A percentile compares a stretch with the other conserved stretches of the same genome.
These are phyloP conservation scores for Penicillium salamii DNA, from an alignment of 495 filamentous ascomycete species.

Conservation along the genomic window DNA sequence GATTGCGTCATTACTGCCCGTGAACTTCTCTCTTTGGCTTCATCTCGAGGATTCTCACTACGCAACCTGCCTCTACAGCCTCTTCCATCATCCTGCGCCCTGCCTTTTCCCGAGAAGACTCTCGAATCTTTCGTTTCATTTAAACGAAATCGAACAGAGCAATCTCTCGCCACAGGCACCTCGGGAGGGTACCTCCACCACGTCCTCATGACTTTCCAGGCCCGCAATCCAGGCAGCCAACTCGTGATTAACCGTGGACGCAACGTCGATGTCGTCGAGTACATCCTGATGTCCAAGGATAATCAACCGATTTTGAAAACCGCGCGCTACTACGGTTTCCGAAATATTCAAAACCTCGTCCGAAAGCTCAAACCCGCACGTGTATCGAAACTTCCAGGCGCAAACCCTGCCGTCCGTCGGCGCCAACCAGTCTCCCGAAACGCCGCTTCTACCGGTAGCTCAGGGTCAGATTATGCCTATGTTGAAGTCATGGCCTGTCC, in stretches of 20 bases:
- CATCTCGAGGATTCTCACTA: conserved; percentile 71
- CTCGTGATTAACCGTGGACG: conserved; percentile 72
- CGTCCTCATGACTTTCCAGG: conserved; percentile 69
- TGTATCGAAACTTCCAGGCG: conserved; percentile 72
- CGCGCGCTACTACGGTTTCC: conserved; percentile 92
- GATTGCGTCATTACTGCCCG: conserved; percentile 97
- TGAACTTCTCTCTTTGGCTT: conserved; percentile 84
- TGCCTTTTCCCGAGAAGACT: conserved; percentile 64
- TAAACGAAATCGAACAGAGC: conserved; percentile 16
- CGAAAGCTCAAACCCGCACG: conserved; percentile 79
- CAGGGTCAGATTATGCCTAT: conserved; percentile 69
- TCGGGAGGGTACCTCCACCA: conserved; percentile 88
- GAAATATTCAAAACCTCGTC: conserved; percentile 97
- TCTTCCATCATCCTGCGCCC: conserved; percentile 28
- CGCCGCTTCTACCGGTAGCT: conserved; percentile 25
- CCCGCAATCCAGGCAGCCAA: conserved; percentile 62
- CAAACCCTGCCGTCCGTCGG: conserved; percentile 47
- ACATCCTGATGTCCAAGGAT: conserved; percentile 53
- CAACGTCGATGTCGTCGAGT: conserved; percentile 88
- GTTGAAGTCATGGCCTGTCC: conserved; percentile 99
- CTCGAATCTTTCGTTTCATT: conserved; percentile 71
- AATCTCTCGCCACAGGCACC: conserved; percentile 56
- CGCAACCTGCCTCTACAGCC: conserved; percentile 61
- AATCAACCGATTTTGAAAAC: conserved; percentile 68
- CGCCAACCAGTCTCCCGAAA: conserved; percentile 36